Conservation (phyloP, 2,329 filamentous ascomycete genomes). For the Nectriaceae sp. region DNA sequence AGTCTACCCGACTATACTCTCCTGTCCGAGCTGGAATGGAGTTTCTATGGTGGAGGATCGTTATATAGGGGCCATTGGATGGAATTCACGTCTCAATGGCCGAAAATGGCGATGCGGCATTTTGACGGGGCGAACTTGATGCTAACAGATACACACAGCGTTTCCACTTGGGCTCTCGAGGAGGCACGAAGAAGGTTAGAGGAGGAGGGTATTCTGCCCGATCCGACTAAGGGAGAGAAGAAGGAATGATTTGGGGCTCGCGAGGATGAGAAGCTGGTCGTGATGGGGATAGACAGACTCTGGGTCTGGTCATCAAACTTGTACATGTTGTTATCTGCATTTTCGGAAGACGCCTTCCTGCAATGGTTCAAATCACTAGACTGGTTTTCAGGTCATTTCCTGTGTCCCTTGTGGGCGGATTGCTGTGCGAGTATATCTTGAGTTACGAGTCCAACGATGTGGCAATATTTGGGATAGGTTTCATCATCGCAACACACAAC, state of each 20-base stretch:
- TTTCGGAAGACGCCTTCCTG: conserved; percentile 31
- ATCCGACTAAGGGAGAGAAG: conserved; percentile 65
- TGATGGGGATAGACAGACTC: conserved; percentile 12
- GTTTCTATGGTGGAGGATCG: background rate
- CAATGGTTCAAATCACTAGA: conserved; percentile 36
- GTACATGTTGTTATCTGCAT: conserved; percentile 37
- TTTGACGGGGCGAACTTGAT: conserved; percentile 18
- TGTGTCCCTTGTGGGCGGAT: conserved; percentile 1
- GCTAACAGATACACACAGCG: conserved; percentile 57
- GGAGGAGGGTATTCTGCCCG: conserved; percentile 88
- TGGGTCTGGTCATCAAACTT: conserved; percentile 24
- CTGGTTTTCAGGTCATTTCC: conserved; percentile 17
- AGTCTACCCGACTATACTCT: conserved; percentile 45
- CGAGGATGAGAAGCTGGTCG: conserved; percentile 11
- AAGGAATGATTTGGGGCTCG: conserved; percentile 39
- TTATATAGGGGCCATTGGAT: conserved; percentile 3
- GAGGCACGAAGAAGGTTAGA: conserved; percentile 95
- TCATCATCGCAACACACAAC: no score
- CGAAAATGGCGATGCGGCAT: conserved; percentile 20
- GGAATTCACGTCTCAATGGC: conserved; percentile 8
- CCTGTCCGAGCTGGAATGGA: conserved; percentile 2
- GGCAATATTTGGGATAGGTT: no score
- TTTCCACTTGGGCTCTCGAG: conserved; percentile 99
- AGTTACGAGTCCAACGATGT: conserved; percentile 3
- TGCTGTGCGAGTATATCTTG: background rate